phyloP scores from a whole-genome alignment of 2,329 filamentous ascomycete genomes.

The Phialophora chinensis region DNA sequence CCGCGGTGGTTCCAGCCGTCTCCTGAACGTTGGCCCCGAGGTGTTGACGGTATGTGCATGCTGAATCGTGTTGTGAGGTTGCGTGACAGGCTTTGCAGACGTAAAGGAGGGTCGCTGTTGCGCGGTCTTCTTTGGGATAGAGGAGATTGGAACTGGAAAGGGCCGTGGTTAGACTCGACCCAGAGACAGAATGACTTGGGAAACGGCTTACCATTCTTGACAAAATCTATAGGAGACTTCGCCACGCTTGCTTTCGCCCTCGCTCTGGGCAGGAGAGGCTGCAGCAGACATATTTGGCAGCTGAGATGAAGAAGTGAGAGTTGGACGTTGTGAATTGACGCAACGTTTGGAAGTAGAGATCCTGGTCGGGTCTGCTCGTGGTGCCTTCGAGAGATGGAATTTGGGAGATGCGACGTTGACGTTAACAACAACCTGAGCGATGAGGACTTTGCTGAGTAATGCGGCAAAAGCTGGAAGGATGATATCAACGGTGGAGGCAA shows the following conservation, averaged over 20 bases:
- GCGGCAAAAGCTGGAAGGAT: neutral
- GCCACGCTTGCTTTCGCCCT: constrained; percentile 47
- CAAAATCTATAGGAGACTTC: constrained; percentile 96
- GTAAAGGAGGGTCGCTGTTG: constrained; percentile 85
- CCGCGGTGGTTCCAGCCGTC: constrained; percentile 95
- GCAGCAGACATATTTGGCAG: constrained; percentile 38
- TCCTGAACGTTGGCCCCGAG: constrained; percentile 90
- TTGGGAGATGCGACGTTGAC: neutral
- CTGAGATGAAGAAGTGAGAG: neutral
- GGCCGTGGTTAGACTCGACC: neutral
- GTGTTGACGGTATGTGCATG: constrained; percentile 94
- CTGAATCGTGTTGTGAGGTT: constrained; percentile 81
- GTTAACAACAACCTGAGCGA: neutral
- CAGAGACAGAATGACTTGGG: neutral
- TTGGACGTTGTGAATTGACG: neutral
- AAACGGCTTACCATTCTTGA: constrained; percentile 76
- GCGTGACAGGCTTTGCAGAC: constrained; percentile 95
- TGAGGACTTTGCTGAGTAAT: neutral
- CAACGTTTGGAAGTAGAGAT: neutral
- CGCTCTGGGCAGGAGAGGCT: constrained; percentile 50
- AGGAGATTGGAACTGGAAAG: constrained; percentile 85
- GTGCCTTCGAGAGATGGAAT: neutral
- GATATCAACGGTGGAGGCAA: neutral
- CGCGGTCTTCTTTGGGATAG: constrained; percentile 92
- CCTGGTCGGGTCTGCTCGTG: neutral